These are phyloP conservation scores for Diplogelasinospora grovesii DNA, from an alignment of 495 filamentous ascomycete genomes.

Conservation along the genomic window DNA sequence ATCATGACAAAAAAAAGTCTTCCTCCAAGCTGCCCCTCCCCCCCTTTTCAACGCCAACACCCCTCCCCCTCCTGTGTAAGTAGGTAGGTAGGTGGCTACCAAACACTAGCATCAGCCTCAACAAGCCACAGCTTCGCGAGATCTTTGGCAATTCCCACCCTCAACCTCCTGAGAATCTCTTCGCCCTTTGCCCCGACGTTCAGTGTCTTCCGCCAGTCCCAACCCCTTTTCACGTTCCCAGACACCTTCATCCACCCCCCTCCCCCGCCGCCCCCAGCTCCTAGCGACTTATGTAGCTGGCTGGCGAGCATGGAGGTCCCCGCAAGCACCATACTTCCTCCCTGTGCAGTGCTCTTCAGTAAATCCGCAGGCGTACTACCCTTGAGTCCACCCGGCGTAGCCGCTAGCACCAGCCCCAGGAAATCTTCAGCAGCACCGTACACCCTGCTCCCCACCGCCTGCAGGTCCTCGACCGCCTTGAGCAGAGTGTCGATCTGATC, in stretches of 20 bases:
- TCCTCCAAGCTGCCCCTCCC: no score
- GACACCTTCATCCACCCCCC: constrained; percentile 30
- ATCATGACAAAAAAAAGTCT: no score
- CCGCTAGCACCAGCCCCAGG: constrained; percentile 49
- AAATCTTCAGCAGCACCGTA: constrained; percentile 65
- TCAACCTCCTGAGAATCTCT: constrained; percentile 64
- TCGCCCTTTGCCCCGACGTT: constrained; percentile 48
- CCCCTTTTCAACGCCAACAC: no score
- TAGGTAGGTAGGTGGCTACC: no score
- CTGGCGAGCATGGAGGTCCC: constrained; percentile 66
- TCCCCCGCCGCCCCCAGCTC: constrained; percentile 6
- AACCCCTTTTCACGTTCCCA: constrained; percentile 56
- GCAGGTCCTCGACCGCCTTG: constrained; percentile 74
- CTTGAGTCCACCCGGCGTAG: constrained; percentile 34
- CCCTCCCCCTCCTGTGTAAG: no score
- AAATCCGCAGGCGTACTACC: constrained; percentile 53
- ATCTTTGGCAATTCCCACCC: constrained; percentile 67
- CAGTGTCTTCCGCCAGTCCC: constrained; percentile 78
- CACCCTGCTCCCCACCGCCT: constrained; percentile 65
- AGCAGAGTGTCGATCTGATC: constrained; percentile 69
- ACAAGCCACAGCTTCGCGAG: constrained; percentile 56
- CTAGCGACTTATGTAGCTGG: constrained; percentile 50
- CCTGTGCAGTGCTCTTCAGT: constrained; percentile 56
- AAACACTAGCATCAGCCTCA: constrained; percentile 40
- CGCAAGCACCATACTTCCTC: constrained; percentile 53